Percentiles rank a stretch among this genome's conserved stretches.
Conservation (phyloP, 2,329 filamentous ascomycete species). For the Blumeriella jaapii region DNA sequence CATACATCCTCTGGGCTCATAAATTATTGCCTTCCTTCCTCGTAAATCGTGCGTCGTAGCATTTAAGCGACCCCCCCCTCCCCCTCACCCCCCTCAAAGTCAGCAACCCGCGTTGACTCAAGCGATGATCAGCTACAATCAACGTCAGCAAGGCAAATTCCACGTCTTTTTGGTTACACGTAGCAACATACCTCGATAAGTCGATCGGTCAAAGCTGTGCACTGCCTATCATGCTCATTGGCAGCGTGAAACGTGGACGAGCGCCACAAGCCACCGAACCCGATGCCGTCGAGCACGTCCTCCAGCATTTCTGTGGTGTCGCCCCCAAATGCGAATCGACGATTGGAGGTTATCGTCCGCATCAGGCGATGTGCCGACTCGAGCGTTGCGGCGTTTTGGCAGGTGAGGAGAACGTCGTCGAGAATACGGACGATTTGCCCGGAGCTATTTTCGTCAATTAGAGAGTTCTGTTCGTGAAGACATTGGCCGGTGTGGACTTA, state of each 20-base stretch:
- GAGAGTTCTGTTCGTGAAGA: neutral
- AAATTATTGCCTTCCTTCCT: no score
- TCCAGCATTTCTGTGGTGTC: constrained; percentile 38
- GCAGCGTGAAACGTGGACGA: constrained; percentile 24
- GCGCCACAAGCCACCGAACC: constrained; percentile 52
- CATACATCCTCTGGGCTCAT: no score
- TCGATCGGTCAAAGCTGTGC: constrained; percentile 18
- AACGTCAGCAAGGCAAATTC: neutral
- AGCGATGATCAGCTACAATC: constrained; percentile 16
- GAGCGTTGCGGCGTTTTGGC: constrained; percentile 48
- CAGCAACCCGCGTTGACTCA: constrained; percentile 1
- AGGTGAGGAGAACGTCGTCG: constrained; percentile 47
- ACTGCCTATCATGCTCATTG: constrained; percentile 25
- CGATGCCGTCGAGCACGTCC: constrained; percentile 45
- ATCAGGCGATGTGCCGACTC: constrained; percentile 50
- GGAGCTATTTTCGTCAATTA: constrained; percentile 31
- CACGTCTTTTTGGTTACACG: neutral
- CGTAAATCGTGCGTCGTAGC: no score
- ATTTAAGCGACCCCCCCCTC: no score
- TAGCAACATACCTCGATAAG: constrained; percentile 14
- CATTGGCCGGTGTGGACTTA: constrained; percentile 29
- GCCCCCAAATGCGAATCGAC: constrained; percentile 37
- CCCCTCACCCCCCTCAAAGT: no score
- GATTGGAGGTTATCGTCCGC: constrained; percentile 44
- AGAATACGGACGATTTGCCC: constrained; percentile 45